Percentiles rank a stretch among this genome's conserved stretches.
These are phyloP conservation scores for Aspergillus olivimuriae DNA, from an alignment of 495 filamentous ascomycete species.

Conservation along the genomic window DNA sequence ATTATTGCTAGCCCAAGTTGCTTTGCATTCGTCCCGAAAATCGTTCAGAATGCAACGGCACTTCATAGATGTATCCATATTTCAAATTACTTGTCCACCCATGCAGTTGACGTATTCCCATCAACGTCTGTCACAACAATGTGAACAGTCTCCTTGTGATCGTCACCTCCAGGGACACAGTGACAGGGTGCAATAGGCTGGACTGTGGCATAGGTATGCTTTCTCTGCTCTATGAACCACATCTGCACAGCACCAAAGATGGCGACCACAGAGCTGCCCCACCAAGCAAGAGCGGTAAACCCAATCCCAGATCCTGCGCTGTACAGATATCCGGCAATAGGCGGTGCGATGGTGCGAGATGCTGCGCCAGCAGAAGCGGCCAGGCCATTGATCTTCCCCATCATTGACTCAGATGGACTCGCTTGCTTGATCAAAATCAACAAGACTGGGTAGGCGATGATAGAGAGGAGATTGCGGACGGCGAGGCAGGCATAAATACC, in stretches of 20 bases:
- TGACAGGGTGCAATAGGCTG: slow-evolving; percentile 26
- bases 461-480: slow-evolving; percentile 69
- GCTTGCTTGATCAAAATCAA: slow-evolving; percentile 83
- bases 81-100: no score
- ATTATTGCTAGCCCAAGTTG: no score
- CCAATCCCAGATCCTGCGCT: slow-evolving; percentile 57
- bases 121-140: slow-evolving; percentile 32
- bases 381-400: slow-evolving; percentile 77
- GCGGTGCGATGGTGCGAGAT: slow-evolving; percentile 69
- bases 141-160: slow-evolving; percentile 27
- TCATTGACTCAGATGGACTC: slow-evolving; percentile 54
- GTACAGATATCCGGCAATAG: slow-evolving; percentile 70
- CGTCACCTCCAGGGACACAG: slow-evolving; percentile 15
- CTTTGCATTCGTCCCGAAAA: no score
- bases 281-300: slow-evolving; percentile 75
- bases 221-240: slow-evolving; percentile 53
- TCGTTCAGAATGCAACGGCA: not conserved
- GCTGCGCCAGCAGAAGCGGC: slow-evolving; percentile 74
- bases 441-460: slow-evolving; percentile 70
- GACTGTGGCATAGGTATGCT: slow-evolving; percentile 32
- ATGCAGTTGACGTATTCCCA: no score
- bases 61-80: not conserved
- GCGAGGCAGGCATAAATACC: slow-evolving; percentile 69
- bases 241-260: slow-evolving; percentile 62
- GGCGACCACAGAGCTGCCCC: slow-evolving; percentile 65